Evolutionary conservation across 176 grass and related monocot genomes (phyloP).

Genomic region (Otatea glauca): DNA sequence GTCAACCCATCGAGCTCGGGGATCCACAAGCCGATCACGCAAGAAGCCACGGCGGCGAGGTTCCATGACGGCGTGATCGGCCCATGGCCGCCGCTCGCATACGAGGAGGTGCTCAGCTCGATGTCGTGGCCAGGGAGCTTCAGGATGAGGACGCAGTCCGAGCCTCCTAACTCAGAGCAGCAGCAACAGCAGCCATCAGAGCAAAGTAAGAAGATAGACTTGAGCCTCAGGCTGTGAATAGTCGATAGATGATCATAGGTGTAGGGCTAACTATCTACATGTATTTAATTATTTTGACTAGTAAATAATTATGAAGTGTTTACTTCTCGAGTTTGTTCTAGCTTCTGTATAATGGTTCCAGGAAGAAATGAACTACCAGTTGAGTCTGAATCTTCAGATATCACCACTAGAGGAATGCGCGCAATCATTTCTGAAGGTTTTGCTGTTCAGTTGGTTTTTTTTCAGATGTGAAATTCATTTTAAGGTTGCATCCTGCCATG

Average conservation of each 20-base stretch:
- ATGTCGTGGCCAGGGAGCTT: conserved; percentile 79
- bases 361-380: neutral
- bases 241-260: conserved; percentile 30
- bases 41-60: conserved; percentile 51
- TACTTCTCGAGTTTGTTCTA: conserved; percentile 19
- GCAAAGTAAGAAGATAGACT: conserved; percentile 67
- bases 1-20: conserved; percentile 48
- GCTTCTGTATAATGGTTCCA: conserved; percentile 35
- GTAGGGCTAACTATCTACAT: conserved; percentile 29
- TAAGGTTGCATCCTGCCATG: neutral
- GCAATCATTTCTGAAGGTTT: neutral
- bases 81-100: conserved; percentile 47
- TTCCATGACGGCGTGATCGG: conserved; percentile 47
- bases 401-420: neutral
- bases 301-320: conserved; percentile 38
- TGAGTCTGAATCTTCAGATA: conserved; percentile 33
- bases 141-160: conserved; percentile 52
- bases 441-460: neutral
- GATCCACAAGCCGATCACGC: conserved; percentile 48
- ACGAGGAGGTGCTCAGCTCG: conserved; percentile 53
- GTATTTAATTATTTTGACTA: conserved; percentile 45
- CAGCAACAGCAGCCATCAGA: conserved; percentile 41
- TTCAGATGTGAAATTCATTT: neutral
- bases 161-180: conserved; percentile 46
- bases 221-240: conserved; percentile 71